Conservation (phyloP, 2,329 filamentous ascomycete genomes). For the Ceratocystis diversiconidia region DNA sequence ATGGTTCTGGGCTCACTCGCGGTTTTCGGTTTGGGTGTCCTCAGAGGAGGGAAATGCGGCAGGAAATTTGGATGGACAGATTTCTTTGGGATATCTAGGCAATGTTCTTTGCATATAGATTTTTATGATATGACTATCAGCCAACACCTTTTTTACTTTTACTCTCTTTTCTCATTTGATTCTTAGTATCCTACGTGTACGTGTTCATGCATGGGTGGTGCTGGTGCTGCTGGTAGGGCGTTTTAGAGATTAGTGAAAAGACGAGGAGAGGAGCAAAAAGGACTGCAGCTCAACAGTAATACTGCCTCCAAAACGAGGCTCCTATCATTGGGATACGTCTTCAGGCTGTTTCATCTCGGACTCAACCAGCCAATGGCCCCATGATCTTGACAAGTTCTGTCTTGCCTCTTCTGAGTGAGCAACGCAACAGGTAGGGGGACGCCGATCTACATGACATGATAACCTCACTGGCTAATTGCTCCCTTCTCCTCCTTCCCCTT, state of each 20-base stretch:
- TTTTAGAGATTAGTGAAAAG: not conserved
- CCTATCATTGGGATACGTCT: not conserved
- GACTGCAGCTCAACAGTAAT: too few relatives aligned
- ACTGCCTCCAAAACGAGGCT: too few relatives aligned
- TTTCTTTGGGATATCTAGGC: constrained; percentile 5
- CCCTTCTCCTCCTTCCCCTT: not conserved
- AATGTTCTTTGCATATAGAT: constrained; percentile 10
- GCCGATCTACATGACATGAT: not conserved
- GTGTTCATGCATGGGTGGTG: not conserved
- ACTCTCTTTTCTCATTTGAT: not conserved
- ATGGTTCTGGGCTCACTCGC: not conserved
- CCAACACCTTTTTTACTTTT: not conserved
- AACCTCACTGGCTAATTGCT: not conserved
- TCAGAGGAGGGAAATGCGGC: not conserved
- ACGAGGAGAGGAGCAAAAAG: too few relatives aligned
- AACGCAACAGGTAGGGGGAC: too few relatives aligned
- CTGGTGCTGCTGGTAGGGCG: not conserved
- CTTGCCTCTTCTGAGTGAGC: too few relatives aligned
- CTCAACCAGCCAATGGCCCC: not conserved
- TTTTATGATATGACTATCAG: constrained; percentile 10
- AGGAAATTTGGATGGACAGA: constrained; percentile 3
- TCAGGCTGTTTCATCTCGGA: not conserved
- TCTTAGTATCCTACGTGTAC: not conserved
- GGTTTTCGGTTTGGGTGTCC: not conserved
- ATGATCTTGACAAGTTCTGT: too few relatives aligned